A percentile compares a stretch with the other conserved stretches of the same genome.
Evolutionary conservation across 2,329 filamentous ascomycete genomes (phyloP).

Genomic region (Cladosporium sp.): DNA sequence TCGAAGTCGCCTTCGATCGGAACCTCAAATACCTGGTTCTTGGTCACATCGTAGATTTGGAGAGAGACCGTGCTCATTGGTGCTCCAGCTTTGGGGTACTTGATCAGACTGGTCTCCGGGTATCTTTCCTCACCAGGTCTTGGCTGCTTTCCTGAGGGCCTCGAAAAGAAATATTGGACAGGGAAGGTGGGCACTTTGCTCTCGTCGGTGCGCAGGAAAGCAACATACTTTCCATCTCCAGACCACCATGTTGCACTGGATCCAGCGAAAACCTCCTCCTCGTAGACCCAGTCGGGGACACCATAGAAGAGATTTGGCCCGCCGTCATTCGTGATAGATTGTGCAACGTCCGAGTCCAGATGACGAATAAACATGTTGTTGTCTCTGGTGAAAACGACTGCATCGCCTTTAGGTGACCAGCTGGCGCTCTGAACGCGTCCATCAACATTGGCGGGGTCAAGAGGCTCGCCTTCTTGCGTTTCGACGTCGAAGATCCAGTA

Average conservation of each 20-base stretch:
- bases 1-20: slow-evolving; percentile 71
- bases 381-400: slow-evolving; percentile 79
- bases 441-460: slow-evolving; percentile 64
- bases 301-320: slow-evolving; percentile 89
- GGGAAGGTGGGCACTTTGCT: slow-evolving; percentile 86
- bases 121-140: slow-evolving; percentile 74
- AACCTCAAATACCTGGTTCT: slow-evolving; percentile 73
- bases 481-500: slow-evolving; percentile 94
- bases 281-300: slow-evolving; percentile 95
- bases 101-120: slow-evolving; percentile 85
- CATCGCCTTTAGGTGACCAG: slow-evolving; percentile 84
- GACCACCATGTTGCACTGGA: slow-evolving; percentile 95
- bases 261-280: slow-evolving; percentile 74
- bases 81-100: slow-evolving; percentile 93
- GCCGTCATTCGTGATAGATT: slow-evolving; percentile 79
- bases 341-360: slow-evolving; percentile 54
- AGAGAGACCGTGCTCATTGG: slow-evolving; percentile 88
- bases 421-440: slow-evolving; percentile 74
- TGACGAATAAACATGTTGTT: slow-evolving; percentile 87
- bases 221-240: slow-evolving; percentile 78
- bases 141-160: slow-evolving; percentile 70
- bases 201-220: slow-evolving; percentile 92
- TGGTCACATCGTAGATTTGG: slow-evolving; percentile 79
- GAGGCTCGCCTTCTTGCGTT: slow-evolving; percentile 68
- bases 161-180: slow-evolving; percentile 85